Evolutionary conservation across 2,329 filamentous ascomycete genomes (phyloP), one percentile per base, ranked within the genome.

Genomic region (Immersiporthe knoxdaviesiana): DNA sequence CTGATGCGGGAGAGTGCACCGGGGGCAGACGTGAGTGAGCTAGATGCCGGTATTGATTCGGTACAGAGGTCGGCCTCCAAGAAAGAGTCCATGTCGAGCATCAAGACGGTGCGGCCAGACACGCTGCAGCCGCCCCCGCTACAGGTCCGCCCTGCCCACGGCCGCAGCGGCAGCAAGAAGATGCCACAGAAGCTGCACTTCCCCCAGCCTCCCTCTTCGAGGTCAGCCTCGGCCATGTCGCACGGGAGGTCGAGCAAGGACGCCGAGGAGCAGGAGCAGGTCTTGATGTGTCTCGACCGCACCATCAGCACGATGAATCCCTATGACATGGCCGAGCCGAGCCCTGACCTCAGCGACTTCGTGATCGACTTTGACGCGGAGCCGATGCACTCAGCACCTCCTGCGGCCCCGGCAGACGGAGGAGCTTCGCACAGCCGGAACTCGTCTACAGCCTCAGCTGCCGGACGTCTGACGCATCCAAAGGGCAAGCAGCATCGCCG

Each of bases 1-100:
- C 79, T 80, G n/a, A 86, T 87, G 83, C 83, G 84, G 2, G 82
- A 86, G 71, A 81, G 80, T 3, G 44, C 54, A 24, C 65, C 67
- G 59, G n/a, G 21, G 27, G 62, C 39, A 18, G 69, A 58, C 8
- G 1, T 58, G 35, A 24, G 35, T 1, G 61, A 66, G 11, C 18
- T 62, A 54, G 64, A 39, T 39, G 32, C 50, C 10, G 59, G 24
- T 5, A 24, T 50, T 44, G 63, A 54, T n/a, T 11, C 41, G 14
- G 37, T 52, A 32, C 54, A 64, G 3, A 61, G 32, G 64, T 52
- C 47, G 21, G 63, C 69, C 21, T 52, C 63, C n/a, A 71, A 67
- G 60, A 71, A 71, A 50, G 69, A 69, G 14, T 69, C 67, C 11
- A 21, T 71, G 1, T 70, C 70, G 4, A 72, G 68, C 59, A 65